Conservation (phyloP, 2,329 filamentous ascomycete genomes). For the Fusarium irregulare region DNA sequence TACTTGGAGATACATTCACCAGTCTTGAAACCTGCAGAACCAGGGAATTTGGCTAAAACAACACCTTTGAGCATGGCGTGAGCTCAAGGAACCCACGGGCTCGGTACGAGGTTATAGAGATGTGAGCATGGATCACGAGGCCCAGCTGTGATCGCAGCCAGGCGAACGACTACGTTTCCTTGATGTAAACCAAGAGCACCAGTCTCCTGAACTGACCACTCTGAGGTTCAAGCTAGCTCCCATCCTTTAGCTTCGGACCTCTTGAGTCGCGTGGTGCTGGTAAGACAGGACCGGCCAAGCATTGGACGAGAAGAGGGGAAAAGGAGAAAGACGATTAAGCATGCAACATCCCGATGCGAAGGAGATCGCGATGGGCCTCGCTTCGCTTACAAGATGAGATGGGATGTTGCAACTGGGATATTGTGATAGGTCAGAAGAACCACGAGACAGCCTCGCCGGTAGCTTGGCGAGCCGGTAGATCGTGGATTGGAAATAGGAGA, state of each 20-base stretch:
- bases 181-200: constrained; percentile 3
- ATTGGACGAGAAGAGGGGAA: neutral
- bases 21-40: neutral
- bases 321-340: constrained; percentile 6
- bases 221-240: neutral
- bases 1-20: constrained; percentile 18
- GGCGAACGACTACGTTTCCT: neutral
- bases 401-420: neutral
- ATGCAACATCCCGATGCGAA: constrained; percentile 11
- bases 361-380: constrained; percentile 15
- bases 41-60: neutral
- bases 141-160: neutral
- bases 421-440: constrained; percentile 8
- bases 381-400: constrained; percentile 4
- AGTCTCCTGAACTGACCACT: neutral
- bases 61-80: neutral
- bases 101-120: neutral
- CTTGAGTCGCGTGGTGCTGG: neutral
- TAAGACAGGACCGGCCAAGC: neutral
- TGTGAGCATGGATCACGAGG: neutral
- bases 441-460: constrained; percentile 4
- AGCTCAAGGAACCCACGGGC: neutral
- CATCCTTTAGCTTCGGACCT: neutral
- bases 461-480: constrained; percentile 21
- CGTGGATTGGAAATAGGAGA: neutral